Conservation (phyloP, 2,329 filamentous ascomycete genomes). For the Herpomyces periplanetae region DNA sequence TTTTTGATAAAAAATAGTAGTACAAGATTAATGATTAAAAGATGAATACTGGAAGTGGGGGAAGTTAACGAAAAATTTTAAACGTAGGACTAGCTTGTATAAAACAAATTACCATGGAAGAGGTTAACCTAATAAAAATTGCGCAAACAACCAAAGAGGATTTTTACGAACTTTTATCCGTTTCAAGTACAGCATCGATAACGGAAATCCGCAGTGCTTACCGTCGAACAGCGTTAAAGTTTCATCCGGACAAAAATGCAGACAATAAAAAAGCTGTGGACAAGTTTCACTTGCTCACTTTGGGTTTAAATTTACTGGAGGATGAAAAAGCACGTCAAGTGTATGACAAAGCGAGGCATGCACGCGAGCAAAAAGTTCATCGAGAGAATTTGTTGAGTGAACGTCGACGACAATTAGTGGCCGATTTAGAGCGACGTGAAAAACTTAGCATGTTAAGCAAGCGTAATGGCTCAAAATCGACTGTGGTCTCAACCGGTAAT, state of each 20-base stretch:
- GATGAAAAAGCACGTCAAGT: conserved; percentile 26
- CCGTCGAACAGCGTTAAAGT: conserved; percentile 45
- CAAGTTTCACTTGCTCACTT: conserved; percentile 49
- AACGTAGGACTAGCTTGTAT: no score
- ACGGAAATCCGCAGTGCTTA: conserved; percentile 49
- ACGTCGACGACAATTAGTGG: conserved; percentile 32
- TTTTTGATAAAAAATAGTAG: no score
- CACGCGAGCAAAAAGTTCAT: conserved; percentile 23
- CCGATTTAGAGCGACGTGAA: conserved; percentile 49
- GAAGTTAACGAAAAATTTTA: no score
- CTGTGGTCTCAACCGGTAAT: no score
- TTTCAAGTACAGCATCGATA: conserved; percentile 21
- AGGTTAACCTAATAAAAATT: no score
- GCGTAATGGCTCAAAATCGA: no score
- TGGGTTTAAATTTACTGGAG: conserved; percentile 46
- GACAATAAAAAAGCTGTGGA: conserved; percentile 19
- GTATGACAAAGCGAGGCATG: conserved; percentile 38
- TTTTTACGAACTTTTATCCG: conserved; percentile 33
- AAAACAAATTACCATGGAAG: no score
- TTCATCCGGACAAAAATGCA: conserved; percentile 67
- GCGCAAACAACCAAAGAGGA: no score
- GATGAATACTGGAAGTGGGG: no score
- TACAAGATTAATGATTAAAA: no score
- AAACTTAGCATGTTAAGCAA: no score
- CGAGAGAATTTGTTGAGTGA: conserved; percentile 33